phyloP scores from a whole-genome alignment of 2,329 filamentous ascomycete species.

The Neopestalotiopsis rosae region DNA sequence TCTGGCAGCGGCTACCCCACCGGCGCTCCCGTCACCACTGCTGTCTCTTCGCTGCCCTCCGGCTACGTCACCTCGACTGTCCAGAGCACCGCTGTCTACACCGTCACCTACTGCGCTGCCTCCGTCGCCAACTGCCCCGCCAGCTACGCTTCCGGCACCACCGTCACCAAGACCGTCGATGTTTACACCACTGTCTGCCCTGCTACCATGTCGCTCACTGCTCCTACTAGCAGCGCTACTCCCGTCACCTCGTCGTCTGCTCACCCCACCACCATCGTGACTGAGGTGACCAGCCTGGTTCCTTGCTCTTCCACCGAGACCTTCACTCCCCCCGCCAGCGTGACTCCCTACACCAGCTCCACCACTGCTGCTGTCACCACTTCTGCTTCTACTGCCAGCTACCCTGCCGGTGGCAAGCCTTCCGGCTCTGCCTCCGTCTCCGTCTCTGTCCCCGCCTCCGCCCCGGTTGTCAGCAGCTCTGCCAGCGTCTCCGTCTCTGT shows the following conservation, averaged over 20 bases:
- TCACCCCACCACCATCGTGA: slow-evolving; percentile 26
- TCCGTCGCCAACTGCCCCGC: slow-evolving; percentile 46
- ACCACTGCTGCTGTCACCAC: no score
- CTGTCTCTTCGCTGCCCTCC: slow-evolving; percentile 17
- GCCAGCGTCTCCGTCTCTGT: background rate
- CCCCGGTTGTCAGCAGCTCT: background rate
- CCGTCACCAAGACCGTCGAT: slow-evolving; percentile 35
- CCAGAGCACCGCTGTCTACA: slow-evolving; percentile 31
- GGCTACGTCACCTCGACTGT: slow-evolving; percentile 29
- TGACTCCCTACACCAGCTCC: slow-evolving; percentile 6
- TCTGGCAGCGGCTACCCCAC: slow-evolving; percentile 1
- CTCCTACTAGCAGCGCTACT: slow-evolving; percentile 21
- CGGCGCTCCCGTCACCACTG: background rate
- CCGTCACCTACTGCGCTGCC: slow-evolving; percentile 43
- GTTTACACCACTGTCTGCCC: slow-evolving; percentile 39
- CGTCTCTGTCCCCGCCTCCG: background rate
- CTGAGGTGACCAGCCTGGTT: slow-evolving; percentile 29
- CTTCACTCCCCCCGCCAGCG: slow-evolving; percentile 32
- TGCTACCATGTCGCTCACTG: slow-evolving; percentile 28
- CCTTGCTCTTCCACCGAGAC: slow-evolving; percentile 32
- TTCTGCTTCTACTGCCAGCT: no score
- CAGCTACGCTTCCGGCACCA: slow-evolving; percentile 39
- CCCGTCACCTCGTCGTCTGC: slow-evolving; percentile 19
- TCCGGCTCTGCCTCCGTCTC: background rate
- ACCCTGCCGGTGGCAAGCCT: background rate